A percentile compares a stretch with the other conserved stretches of the same genome.
Conservation (phyloP, 2,329 filamentous ascomycete species). For the Phaeosphaeriaceae sp. region DNA sequence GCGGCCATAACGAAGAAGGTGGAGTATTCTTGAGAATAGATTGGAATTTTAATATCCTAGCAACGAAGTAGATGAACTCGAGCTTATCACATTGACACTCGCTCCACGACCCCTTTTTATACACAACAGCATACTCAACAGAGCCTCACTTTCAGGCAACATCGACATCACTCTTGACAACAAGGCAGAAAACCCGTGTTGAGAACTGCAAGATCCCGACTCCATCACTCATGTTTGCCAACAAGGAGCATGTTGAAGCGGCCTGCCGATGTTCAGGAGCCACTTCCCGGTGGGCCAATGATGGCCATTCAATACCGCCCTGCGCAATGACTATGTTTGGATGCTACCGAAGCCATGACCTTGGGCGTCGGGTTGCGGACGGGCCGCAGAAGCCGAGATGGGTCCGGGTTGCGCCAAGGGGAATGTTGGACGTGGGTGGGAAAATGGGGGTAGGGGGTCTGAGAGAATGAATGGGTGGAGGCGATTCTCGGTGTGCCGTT, state of each 20-base stretch:
- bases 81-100: neutral
- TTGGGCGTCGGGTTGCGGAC: neutral
- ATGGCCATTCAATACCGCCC: neutral
- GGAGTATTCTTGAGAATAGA: neutral
- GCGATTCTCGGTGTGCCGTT: no score
- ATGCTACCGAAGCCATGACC: neutral
- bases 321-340: neutral
- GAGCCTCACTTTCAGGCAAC: neutral
- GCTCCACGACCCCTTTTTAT: neutral
- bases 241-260: neutral
- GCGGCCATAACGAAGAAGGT: neutral
- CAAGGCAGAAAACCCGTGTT: neutral
- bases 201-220: neutral
- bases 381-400: neutral
- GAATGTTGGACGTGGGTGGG: neutral
- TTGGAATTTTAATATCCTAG: neutral
- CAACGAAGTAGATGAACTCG: neutral
- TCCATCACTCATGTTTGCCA: neutral
- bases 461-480: neutral
- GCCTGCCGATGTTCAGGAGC: neutral
- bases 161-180: neutral
- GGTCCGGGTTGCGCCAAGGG: neutral
- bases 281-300: neutral
- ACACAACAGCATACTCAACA: neutral
- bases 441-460: neutral